These are phyloP conservation scores for Collybia sordida DNA, from an alignment of 768 basidiomycete species.

Conservation along the genomic window DNA sequence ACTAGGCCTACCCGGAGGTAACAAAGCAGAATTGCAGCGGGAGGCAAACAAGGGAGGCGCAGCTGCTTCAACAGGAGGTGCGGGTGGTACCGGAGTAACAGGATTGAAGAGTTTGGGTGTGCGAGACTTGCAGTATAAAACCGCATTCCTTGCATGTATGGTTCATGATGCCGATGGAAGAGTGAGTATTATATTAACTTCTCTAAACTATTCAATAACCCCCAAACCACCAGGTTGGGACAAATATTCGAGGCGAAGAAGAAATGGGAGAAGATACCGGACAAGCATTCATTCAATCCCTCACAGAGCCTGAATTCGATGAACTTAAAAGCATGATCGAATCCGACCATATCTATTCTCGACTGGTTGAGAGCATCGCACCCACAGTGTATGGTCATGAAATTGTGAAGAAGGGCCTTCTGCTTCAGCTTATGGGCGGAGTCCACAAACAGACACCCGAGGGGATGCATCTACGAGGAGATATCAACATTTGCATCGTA, in stretches of 20 bases:
- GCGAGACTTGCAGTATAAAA: conserved; percentile 95
- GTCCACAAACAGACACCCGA: conserved; percentile 96
- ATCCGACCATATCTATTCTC: conserved; percentile 90
- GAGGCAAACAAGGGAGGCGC: conserved; percentile 72
- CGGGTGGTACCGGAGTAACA: conserved; percentile 82
- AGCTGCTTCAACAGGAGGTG: conserved; percentile 58
- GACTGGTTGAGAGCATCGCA: conserved; percentile 92
- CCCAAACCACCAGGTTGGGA: conserved; percentile 54
- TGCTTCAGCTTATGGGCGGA: conserved; percentile 97
- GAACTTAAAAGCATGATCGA: conserved; percentile 95
- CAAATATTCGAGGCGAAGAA: conserved; percentile 89
- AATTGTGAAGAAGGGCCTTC: conserved; percentile 96
- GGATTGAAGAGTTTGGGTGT: conserved; percentile 95
- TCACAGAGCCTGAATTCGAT: conserved; percentile 94
- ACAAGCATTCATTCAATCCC: conserved; percentile 82
- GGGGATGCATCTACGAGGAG: conserved; percentile 97
- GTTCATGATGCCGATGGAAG: conserved; percentile 88
- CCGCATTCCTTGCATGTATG: conserved; percentile 98
- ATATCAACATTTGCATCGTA: conserved; percentile 97
- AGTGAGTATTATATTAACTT: conserved; percentile 45
- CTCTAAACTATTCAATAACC: too few species aligned
- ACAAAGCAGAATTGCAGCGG: conserved; percentile 85
- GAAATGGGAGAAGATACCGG: conserved; percentile 76
- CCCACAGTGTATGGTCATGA: conserved; percentile 99
- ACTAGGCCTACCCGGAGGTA: conserved; percentile 92